phyloP scores from a whole-genome alignment of 495 filamentous ascomycete genomes.

The Penicillium riverlandense region DNA sequence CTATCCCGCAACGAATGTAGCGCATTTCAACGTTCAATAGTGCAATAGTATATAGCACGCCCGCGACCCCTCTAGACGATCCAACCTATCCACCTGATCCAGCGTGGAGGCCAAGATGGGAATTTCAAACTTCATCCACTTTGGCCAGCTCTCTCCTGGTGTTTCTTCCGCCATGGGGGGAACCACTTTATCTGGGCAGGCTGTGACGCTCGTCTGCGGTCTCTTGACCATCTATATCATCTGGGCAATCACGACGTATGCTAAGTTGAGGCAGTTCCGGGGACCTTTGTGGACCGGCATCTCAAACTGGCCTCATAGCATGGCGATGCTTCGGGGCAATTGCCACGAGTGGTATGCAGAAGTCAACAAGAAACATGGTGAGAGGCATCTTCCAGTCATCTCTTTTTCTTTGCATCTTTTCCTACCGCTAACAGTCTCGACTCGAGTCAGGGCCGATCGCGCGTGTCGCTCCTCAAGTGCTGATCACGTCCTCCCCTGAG shows the following conservation, averaged over 20 bases:
- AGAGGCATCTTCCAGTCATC: slow-evolving; percentile 1
- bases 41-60: no score
- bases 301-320: slow-evolving; percentile 23
- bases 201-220: slow-evolving; percentile 5
- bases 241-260: slow-evolving; percentile 4
- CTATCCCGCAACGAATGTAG: no score
- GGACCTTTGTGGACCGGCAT: slow-evolving; percentile 14
- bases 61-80: neutral
- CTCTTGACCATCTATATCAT: slow-evolving; percentile 9
- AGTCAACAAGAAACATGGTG: slow-evolving; percentile 25
- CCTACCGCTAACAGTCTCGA: neutral
- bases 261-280: slow-evolving; percentile 6
- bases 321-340: slow-evolving; percentile 17
- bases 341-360: slow-evolving; percentile 24
- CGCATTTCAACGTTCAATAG: no score
- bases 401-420: neutral
- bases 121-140: no score
- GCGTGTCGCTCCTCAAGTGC: slow-evolving; percentile 12
- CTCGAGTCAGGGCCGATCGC: slow-evolving; percentile 17
- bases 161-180: slow-evolving; percentile 1
- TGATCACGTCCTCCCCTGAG: slow-evolving; percentile 21
- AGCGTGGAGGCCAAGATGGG: no score
- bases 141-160: neutral
- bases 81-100: no score
- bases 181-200: slow-evolving; percentile 2